These are phyloP conservation scores for Cercospora sp. DNA, from an alignment of 2,329 filamentous ascomycete species.

Conservation along the genomic window DNA sequence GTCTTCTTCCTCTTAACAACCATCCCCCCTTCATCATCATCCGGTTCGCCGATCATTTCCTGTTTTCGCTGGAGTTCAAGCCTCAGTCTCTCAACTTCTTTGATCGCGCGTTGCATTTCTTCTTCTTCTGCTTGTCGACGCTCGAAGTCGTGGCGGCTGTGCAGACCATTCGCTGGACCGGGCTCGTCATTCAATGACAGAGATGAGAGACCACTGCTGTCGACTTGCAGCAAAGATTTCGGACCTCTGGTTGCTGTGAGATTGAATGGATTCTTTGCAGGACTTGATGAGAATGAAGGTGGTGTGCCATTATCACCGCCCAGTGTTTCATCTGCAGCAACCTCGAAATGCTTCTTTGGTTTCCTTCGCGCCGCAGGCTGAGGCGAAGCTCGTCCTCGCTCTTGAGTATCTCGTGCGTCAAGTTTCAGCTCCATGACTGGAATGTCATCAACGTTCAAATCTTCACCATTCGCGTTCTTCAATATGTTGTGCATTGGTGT, in stretches of 20 bases:
- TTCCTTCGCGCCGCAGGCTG: slow-evolving; percentile 27
- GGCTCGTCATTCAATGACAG: slow-evolving; percentile 64
- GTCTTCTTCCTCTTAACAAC: slow-evolving; percentile 60
- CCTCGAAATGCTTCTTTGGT: slow-evolving; percentile 45
- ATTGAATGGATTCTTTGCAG: slow-evolving; percentile 36
- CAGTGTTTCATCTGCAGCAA: slow-evolving; percentile 51
- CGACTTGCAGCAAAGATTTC: slow-evolving; percentile 75
- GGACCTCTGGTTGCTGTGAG: slow-evolving; percentile 43
- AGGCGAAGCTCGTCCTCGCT: slow-evolving; percentile 18
- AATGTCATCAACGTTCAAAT: slow-evolving; percentile 89
- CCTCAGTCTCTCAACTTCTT: slow-evolving; percentile 80
- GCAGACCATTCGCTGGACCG: slow-evolving; percentile 17
- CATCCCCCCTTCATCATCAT: slow-evolving; percentile 59
- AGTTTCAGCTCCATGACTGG: slow-evolving; percentile 92
- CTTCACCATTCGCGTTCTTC: slow-evolving; percentile 66
- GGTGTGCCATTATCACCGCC: slow-evolving; percentile 37
- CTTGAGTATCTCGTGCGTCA: slow-evolving; percentile 42
- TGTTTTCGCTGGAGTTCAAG: slow-evolving; percentile 86
- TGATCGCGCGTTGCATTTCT: slow-evolving; percentile 85
- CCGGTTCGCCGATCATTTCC: slow-evolving; percentile 68
- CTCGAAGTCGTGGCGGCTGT: slow-evolving; percentile 58
- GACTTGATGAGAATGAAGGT: slow-evolving; percentile 20
- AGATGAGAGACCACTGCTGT: slow-evolving; percentile 76
- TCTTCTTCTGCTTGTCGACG: slow-evolving; percentile 72
- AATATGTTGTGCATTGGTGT: slow-evolving; percentile 79